These are phyloP conservation scores for Rhizophlyctis rosea DNA, from an alignment of 192 early-diverging fungal genomes.

Conservation along the genomic window DNA sequence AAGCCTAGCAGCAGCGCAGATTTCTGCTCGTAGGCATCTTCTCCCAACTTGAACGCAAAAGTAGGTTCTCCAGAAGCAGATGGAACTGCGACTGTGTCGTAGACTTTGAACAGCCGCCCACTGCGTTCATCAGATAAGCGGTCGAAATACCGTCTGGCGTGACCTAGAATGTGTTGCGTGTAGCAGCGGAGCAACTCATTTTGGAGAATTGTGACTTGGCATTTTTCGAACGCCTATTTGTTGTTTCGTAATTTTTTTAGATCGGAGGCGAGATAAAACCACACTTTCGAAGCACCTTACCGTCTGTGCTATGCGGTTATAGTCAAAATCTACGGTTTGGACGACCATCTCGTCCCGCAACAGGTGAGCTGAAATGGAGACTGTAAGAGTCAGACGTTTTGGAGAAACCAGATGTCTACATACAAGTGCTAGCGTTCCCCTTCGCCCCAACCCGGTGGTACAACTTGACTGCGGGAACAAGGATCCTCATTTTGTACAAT, in stretches of 20 bases:
- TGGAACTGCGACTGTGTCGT: slow-evolving; percentile 40
- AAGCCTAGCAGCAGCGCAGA: slow-evolving; percentile 43
- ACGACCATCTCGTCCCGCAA: slow-evolving; percentile 44
- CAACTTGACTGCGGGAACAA: slow-evolving; percentile 42
- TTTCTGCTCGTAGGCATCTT: slow-evolving; percentile 48
- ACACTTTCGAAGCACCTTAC: no score
- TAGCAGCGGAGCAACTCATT: slow-evolving; percentile 44
- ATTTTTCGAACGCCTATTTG: slow-evolving; percentile 46
- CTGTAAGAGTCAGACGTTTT: background rate
- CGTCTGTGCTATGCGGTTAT: slow-evolving; percentile 45
- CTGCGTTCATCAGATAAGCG: slow-evolving; percentile 48
- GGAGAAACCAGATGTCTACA: slow-evolving; percentile 5
- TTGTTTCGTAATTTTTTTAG: no score
- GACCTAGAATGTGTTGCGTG: slow-evolving; percentile 32
- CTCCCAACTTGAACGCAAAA: slow-evolving; percentile 40
- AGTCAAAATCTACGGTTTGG: slow-evolving; percentile 43
- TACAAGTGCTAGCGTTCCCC: slow-evolving; percentile 43
- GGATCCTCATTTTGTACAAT: slow-evolving; percentile 45
- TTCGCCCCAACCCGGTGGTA: slow-evolving; percentile 48
- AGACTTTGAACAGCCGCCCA: slow-evolving; percentile 46
- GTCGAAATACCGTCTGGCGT: slow-evolving; percentile 35
- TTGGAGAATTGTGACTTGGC: slow-evolving; percentile 42
- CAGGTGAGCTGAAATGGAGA: slow-evolving; percentile 22
- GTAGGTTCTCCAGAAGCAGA: slow-evolving; percentile 28
- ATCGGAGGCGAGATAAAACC: no score